phyloP scores from a whole-genome alignment of 495 filamentous ascomycete species.

The Lophium mytilinum region DNA sequence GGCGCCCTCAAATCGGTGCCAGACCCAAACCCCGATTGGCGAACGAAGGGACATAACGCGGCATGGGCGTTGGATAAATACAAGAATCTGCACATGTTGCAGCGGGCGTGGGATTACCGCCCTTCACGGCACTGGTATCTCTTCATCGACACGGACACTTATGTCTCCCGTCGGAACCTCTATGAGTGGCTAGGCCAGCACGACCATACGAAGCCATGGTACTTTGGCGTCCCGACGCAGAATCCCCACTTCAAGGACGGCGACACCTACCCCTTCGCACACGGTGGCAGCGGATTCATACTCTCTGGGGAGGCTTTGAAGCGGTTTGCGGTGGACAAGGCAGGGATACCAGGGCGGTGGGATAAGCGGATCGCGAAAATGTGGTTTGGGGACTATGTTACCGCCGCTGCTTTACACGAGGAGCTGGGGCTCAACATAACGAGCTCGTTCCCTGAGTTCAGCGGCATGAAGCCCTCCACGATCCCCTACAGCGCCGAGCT shows the following conservation, averaged over 20 bases:
- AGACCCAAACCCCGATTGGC: neutral
- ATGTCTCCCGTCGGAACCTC: slow-evolving; percentile 15
- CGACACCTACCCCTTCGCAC: slow-evolving; percentile 1
- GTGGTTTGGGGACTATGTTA: slow-evolving; percentile 7
- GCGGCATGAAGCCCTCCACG: slow-evolving; percentile 9
- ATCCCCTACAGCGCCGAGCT: slow-evolving; percentile 12
- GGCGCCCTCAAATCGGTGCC: neutral
- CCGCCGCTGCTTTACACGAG: neutral
- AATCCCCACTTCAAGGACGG: neutral
- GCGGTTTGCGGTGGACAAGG: slow-evolving; percentile 2
- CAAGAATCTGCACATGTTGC: slow-evolving; percentile 19
- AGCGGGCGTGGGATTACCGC: slow-evolving; percentile 8
- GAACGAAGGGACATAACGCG: neutral
- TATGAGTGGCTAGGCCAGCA: slow-evolving; percentile 8
- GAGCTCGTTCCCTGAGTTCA: slow-evolving; percentile 10
- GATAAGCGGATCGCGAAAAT: slow-evolving; percentile 1
- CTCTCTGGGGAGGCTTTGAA: slow-evolving; percentile 13
- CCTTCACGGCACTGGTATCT: slow-evolving; percentile 19
- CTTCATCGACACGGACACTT: slow-evolving; percentile 20
- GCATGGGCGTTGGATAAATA: slow-evolving; percentile 22
- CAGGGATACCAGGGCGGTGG: neutral
- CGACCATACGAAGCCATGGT: slow-evolving; percentile 4
- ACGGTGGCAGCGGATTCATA: slow-evolving; percentile 13
- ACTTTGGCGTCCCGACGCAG: slow-evolving; percentile 4
- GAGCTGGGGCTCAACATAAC: slow-evolving; percentile 7